Evolutionary conservation across 1,284 basidiomycete genomes (phyloP).

Genomic region (Porodaedalea pini): DNA sequence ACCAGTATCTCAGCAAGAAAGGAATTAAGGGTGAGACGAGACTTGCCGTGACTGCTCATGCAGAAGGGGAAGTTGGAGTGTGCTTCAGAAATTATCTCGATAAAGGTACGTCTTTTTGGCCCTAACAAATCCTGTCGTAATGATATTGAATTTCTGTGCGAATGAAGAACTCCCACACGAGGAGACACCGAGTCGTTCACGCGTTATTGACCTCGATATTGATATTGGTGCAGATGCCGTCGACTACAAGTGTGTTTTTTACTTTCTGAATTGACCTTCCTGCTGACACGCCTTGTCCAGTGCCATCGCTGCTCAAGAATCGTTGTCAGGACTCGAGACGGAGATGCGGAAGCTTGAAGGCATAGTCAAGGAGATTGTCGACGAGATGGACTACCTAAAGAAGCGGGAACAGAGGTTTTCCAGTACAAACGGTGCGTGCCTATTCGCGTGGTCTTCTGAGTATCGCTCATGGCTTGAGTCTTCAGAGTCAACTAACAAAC

Average conservation of each 20-base stretch:
- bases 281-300: constrained; percentile 37
- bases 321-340: constrained; percentile 90
- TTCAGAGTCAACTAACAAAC: constrained; percentile 84
- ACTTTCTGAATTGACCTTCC: neutral
- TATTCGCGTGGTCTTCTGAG: constrained; percentile 4
- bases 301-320: constrained; percentile 98
- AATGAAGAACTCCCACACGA: constrained; percentile 43
- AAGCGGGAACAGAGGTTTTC: constrained; percentile 85
- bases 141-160: constrained; percentile 1
- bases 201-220: constrained; percentile 88
- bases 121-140: neutral
- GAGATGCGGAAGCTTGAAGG: constrained; percentile 98
- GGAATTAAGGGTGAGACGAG: constrained; percentile 88
- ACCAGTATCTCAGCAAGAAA: constrained; percentile 89
- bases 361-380: constrained; percentile 89
- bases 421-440: constrained; percentile 81
- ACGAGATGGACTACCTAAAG: constrained; percentile 93
- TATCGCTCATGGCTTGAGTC: constrained; percentile 8
- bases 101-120: constrained; percentile 49
- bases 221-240: constrained; percentile 98
- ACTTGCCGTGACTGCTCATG: constrained; percentile 91
- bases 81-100: constrained; percentile 85
- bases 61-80: constrained; percentile 91
- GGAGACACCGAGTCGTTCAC: constrained; percentile 46
- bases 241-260: constrained; percentile 84